Evolutionary conservation across 306 rosid species (phyloP).

Genomic region (Calophaca sinica): DNA sequence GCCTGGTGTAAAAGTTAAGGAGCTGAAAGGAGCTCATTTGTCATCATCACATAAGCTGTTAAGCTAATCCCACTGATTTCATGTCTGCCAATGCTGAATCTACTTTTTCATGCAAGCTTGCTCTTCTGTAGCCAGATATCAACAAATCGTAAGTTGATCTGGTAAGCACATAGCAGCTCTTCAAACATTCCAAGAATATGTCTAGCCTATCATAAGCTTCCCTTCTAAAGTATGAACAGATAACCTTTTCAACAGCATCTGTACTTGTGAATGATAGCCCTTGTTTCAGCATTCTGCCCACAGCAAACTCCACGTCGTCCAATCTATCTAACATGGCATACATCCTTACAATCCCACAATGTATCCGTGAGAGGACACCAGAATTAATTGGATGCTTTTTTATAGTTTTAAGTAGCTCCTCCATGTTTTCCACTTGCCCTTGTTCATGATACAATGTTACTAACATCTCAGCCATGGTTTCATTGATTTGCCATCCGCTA

Average conservation of each 20-base stretch:
- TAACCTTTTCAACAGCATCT: constrained; percentile 64
- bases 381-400: constrained; percentile 30
- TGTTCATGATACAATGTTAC: constrained; percentile 50
- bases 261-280: constrained; percentile 52
- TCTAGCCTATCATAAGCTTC: constrained; percentile 65
- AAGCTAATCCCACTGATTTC: constrained; percentile 51
- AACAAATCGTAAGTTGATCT: constrained; percentile 61
- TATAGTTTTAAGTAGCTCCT: constrained; percentile 54
- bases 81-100: constrained; percentile 47
- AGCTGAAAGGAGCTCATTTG: neutral
- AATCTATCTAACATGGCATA: constrained; percentile 58
- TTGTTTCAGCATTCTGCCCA: constrained; percentile 69
- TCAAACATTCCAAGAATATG: constrained; percentile 60
- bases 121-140: constrained; percentile 62
- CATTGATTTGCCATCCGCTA: constrained; percentile 52
- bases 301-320: constrained; percentile 62
- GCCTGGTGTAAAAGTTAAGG: neutral
- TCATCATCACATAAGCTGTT: constrained; percentile 25
- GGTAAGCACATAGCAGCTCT: constrained; percentile 42
- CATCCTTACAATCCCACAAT: constrained; percentile 59
- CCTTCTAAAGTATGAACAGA: constrained; percentile 64
- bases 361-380: constrained; percentile 48
- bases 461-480: constrained; percentile 55
- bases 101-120: constrained; percentile 53
- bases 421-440: constrained; percentile 55